Conservation (phyloP, 495 filamentous ascomycete species). For the Sabuloglossum arenarium region DNA sequence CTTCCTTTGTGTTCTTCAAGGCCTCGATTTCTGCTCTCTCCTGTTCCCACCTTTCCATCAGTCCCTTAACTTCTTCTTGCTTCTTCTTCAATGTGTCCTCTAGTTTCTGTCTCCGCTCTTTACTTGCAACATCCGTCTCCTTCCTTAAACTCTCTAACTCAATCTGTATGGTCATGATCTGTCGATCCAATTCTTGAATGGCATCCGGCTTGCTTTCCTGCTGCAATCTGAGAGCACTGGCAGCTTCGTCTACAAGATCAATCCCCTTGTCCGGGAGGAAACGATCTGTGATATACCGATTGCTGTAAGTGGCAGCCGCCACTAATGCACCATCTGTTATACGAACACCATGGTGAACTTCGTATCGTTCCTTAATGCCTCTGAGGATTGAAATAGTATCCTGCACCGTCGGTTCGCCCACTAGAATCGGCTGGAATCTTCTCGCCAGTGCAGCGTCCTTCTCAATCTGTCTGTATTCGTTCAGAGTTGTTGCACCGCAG, state of each 20-base stretch:
- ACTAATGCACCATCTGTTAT: conserved; percentile 88
- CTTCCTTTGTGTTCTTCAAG: conserved; percentile 68
- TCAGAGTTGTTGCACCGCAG: conserved; percentile 82
- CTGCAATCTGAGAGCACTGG: conserved; percentile 71
- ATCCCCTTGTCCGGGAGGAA: conserved; percentile 95
- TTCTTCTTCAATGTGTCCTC: conserved; percentile 51
- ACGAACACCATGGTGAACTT: conserved; percentile 85
- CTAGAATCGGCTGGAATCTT: conserved; percentile 81
- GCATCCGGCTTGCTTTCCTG: conserved; percentile 94
- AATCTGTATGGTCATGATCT: conserved; percentile 94
- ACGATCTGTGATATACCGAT: conserved; percentile 90
- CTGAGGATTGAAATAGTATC: conserved; percentile 92
- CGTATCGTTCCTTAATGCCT: conserved; percentile 92
- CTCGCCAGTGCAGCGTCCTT: conserved; percentile 88
- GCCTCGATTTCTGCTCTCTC: conserved; percentile 65
- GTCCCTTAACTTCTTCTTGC: conserved; percentile 40
- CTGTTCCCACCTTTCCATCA: conserved; percentile 75
- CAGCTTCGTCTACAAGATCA: conserved; percentile 89
- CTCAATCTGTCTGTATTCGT: conserved; percentile 81
- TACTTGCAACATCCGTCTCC: conserved; percentile 73
- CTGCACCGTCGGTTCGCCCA: conserved; percentile 71
- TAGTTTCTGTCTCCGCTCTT: conserved; percentile 72
- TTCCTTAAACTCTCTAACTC: conserved; percentile 91
- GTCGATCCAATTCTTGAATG: conserved; percentile 74
- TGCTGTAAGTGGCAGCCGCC: conserved; percentile 76